phyloP scores from a whole-genome alignment of 495 filamentous ascomycete genomes.

The Penicillium arizonense region DNA sequence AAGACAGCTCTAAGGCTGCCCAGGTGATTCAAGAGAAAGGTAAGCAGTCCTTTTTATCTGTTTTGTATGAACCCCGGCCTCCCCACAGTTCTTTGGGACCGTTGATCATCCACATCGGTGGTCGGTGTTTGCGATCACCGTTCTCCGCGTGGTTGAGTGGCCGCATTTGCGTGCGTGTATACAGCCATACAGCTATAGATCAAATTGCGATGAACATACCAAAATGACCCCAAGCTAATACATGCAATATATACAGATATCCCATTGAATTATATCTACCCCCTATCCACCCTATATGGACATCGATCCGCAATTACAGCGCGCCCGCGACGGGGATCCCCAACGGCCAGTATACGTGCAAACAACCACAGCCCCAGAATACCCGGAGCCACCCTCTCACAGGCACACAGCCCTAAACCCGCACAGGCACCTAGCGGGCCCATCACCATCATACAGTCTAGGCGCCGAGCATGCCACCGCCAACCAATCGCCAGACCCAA shows the following conservation, averaged over 20 bases:
- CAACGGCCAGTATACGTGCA: slow-evolving; percentile 16
- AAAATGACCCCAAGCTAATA: background rate
- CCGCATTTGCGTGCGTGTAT: too few species aligned
- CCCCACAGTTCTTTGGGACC: background rate
- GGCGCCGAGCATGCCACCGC: background rate
- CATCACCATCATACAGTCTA: background rate
- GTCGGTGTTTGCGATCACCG: slow-evolving; percentile 25
- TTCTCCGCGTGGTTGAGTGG: slow-evolving; percentile 9
- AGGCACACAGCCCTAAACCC: slow-evolving; percentile 9
- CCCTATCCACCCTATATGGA: slow-evolving; percentile 27
- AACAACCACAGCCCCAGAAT: slow-evolving; percentile 18
- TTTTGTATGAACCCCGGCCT: background rate
- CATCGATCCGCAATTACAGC: slow-evolving; percentile 32
- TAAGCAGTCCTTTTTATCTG: background rate
- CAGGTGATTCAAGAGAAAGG: background rate
- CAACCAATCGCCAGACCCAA: slow-evolving; percentile 22
- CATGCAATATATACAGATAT: too few species aligned
- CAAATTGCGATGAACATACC: background rate
- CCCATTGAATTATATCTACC: background rate
- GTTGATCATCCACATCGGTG: slow-evolving; percentile 16
- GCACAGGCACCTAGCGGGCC: background rate
- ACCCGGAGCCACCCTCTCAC: slow-evolving; percentile 30
- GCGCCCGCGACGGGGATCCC: slow-evolving; percentile 12
- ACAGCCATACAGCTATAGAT: too few species aligned
- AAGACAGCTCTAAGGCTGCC: background rate